Evolutionary conservation across 306 rosid species (phyloP), one percentile per base, ranked within the genome.

Genomic region (Cotoneaster glaucophyllus): DNA sequence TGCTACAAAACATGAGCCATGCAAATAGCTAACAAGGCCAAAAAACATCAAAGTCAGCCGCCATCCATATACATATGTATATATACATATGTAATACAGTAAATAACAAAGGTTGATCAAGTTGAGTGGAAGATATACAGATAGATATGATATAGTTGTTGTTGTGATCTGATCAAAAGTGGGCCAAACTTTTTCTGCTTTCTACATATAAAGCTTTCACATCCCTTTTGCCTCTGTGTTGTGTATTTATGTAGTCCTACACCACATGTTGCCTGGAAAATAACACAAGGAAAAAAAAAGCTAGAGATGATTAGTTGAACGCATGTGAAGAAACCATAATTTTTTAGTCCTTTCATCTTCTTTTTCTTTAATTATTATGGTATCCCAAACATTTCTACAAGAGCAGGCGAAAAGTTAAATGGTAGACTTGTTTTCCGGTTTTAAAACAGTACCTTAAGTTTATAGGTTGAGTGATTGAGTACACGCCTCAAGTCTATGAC

Each of bases 241-340:
- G 22, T 62, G 39, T 62, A 15, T 62, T 15, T 62, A 5, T 62
- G 67, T 45, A 45, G 52, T 45, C 52, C 15, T 45, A 44, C 37
- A 73, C 77, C 77, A 73, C 76, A 73, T 73, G 57, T 59, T 73
- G 57, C 57, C 77, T 25, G 56, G 68, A 54, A 57, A 56, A 25
- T 11, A 58, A 41, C 44, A 41, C 12, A 41, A 41, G 3, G 12
- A 15, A 57, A 52, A 29, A 29, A 4, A 13, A 72, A 58, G 67
- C 34, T 2, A 19, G 25, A 24, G 37, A 26, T 39, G 67, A 73
- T 73, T 73, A 58, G 76, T 39, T 73, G 76, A 57, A 17, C 52
- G 67, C 76, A 73, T 73, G 76, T 73, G 76, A 73, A 37, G 18
- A 63, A 58, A 39, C 56, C 39, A 73, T 56, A 28, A 73, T 34